Evolutionary conservation across 768 basidiomycete species (phyloP).

Genomic region (Leccinum subgranulosum): DNA sequence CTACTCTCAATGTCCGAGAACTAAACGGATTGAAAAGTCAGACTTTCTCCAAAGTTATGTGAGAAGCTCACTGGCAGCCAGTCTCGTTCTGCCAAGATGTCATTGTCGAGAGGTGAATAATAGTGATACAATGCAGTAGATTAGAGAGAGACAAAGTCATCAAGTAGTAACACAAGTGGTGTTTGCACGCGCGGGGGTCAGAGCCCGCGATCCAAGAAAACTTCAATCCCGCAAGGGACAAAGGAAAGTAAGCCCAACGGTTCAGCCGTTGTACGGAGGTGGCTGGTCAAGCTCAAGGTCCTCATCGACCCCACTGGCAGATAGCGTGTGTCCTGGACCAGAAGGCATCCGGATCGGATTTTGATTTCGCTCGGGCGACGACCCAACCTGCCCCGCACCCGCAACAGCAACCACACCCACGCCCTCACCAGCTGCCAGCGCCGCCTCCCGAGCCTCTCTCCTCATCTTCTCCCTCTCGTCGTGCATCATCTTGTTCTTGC

Average conservation of each 20-base stretch:
- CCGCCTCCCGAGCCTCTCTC: conserved; percentile 39
- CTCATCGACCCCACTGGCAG: neutral
- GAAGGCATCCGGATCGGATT: conserved; percentile 17
- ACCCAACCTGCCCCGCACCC: neutral
- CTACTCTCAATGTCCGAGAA: conserved; percentile 15
- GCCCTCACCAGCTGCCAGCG: neutral
- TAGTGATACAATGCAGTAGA: conserved; percentile 1
- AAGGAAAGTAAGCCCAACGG: neutral
- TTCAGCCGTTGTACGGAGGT: conserved; percentile 20
- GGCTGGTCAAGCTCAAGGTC: conserved; percentile 13
- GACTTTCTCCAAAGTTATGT: neutral
- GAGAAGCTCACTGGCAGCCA: neutral
- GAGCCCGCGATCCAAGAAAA: neutral
- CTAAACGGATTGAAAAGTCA: conserved; percentile 14
- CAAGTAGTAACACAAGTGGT: neutral
- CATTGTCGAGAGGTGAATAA: neutral
- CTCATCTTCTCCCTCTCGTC: conserved; percentile 60
- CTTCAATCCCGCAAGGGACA: neutral
- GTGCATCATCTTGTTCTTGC: conserved; percentile 49
- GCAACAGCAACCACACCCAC: no score
- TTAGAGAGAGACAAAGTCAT: neutral
- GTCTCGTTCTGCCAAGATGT: neutral
- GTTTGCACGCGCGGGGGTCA: neutral
- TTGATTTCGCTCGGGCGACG: neutral
- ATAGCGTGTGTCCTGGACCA: conserved; percentile 21